Percentiles rank a stretch among this genome's conserved stretches.
Evolutionary conservation across 2,329 filamentous ascomycete genomes (phyloP).

Genomic region (Scytalidium lignicola): DNA sequence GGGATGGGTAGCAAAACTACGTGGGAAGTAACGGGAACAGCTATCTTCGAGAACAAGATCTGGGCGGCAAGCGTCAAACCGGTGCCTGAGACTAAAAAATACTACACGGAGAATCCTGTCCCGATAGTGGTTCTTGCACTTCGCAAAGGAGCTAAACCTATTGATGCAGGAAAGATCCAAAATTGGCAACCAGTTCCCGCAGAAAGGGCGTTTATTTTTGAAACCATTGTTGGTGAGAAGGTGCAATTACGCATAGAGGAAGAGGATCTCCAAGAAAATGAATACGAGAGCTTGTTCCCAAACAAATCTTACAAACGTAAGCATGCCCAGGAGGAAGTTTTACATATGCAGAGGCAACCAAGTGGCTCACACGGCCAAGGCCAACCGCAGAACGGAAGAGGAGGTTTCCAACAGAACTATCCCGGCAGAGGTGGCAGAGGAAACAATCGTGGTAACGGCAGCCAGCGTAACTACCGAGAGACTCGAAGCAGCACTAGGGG

Average conservation of each 20-base stretch:
- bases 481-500: slow-evolving; percentile 20
- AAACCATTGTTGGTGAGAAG: slow-evolving; percentile 83
- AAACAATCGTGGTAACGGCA: slow-evolving; percentile 36
- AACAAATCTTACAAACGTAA: slow-evolving; percentile 59
- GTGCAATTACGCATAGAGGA: slow-evolving; percentile 75
- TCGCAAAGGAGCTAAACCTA: slow-evolving; percentile 67
- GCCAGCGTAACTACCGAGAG: slow-evolving; percentile 31
- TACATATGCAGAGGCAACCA: slow-evolving; percentile 19
- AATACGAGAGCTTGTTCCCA: slow-evolving; percentile 57
- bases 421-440: slow-evolving; percentile 30
- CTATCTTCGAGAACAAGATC: slow-evolving; percentile 69
- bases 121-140: slow-evolving; percentile 81
- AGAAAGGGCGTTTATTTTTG: slow-evolving; percentile 70
- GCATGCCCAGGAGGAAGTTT: slow-evolving; percentile 53
- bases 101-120: slow-evolving; percentile 73
- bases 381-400: slow-evolving; percentile 26
- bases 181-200: slow-evolving; percentile 74
- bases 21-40: slow-evolving; percentile 79
- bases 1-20: slow-evolving; percentile 77
- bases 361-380: slow-evolving; percentile 31
- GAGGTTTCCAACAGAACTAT: slow-evolving; percentile 26
- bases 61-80: slow-evolving; percentile 84
- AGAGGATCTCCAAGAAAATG: slow-evolving; percentile 57
- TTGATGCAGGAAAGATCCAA: slow-evolving; percentile 75
- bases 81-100: slow-evolving; percentile 58